Base-by-base conservation (phyloP, 768 basidiomycete species). In the Amyloporia xantha region DNA sequence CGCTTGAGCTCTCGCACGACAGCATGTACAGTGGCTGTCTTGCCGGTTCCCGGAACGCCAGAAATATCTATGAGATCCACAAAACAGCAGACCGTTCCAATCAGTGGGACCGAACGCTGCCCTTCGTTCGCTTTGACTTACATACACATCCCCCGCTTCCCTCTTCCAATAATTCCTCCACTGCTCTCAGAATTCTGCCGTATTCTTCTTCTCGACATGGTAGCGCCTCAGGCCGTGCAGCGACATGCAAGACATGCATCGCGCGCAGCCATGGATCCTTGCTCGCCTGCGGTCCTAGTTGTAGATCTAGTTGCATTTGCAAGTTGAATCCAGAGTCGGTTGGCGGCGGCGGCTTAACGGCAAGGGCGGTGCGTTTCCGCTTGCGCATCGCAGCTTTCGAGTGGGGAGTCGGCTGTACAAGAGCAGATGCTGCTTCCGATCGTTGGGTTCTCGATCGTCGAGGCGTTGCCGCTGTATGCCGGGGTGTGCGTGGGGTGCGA, bases 11-110 rank as follows among this genome's bases (percentile, higher is more conserved):
- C 90, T 30, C 89, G 78, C 26, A 98, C 79, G 21, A 96, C 86
- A 1, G 87, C 88, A 58, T 97, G 94, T 0, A 98, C 93, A 0
- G 96, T 98, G 0, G 96, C 96, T 0, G 96, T 99, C 69, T 98
- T 99, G 7, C 96, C 95, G 2, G 95, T 98, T 5, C 96, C 95
- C n/a, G 95, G 96, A 5, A 97, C 92, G 7, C 96, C 95, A 5
- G 94, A 93, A 41, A 98, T 96, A 66, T 98, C 94, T 97, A 47
- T 12, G 50, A 23, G 5, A 13, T 9, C 9, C 38, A 39, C 19
- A 21, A 7, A 39, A 39, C 15, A 15, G 15, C 10, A 6, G 15
- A 39, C 38, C 12, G 6, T n/a, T 25, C n/a, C n/a, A n/a, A n/a
- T n/a, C n/a, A n/a, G n/a, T n/a, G n/a, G n/a, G n/a, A n/a, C n/a